Percentiles rank a stretch among this genome's conserved stretches.
These are phyloP conservation scores for Furcasterigmium furcatum DNA, from an alignment of 2,329 filamentous ascomycete species.

Conservation along the genomic window DNA sequence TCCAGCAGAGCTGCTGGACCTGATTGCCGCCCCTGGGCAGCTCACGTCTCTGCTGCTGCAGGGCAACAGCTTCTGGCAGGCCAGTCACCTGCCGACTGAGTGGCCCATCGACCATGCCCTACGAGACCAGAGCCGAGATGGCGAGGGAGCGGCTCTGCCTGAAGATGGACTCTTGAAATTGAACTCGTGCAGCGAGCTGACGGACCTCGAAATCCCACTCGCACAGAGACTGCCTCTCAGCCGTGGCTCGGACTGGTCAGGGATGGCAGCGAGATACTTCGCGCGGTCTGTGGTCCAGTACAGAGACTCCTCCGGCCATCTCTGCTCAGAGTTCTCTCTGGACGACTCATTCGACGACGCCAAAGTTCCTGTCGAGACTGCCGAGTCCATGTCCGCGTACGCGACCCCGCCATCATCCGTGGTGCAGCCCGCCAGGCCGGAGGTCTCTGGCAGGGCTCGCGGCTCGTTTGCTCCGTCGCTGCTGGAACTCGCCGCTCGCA, in stretches of 20 bases:
- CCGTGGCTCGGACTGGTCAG: conserved; percentile 10
- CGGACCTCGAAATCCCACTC: neutral
- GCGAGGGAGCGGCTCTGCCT: conserved; percentile 7
- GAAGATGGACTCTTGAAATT: neutral
- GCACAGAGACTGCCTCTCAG: conserved; percentile 2
- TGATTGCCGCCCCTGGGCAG: conserved; percentile 42
- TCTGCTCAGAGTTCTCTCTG: conserved; percentile 17
- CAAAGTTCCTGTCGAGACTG: conserved; percentile 12
- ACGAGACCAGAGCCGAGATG: conserved; percentile 1
- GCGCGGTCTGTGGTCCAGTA: conserved; percentile 25
- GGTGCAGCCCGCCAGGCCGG: conserved; percentile 10
- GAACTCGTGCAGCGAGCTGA: conserved; percentile 4
- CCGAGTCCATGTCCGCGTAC: conserved; percentile 2
- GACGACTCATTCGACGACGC: conserved; percentile 5
- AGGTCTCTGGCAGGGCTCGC: conserved; percentile 2
- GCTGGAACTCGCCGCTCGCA: conserved; percentile 45
- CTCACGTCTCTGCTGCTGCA: conserved; percentile 53
- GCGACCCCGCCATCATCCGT: conserved; percentile 11
- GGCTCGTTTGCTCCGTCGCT: conserved; percentile 43
- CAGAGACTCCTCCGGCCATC: conserved; percentile 14
- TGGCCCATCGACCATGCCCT: conserved; percentile 1
- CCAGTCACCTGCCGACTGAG: conserved; percentile 15
- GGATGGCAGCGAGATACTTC: conserved; percentile 12
- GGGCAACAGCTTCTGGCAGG: conserved; percentile 60
- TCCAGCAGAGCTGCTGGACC: conserved; percentile 59